Evolutionary conservation across 768 basidiomycete species (phyloP), one percentile per base, ranked within the genome.

Genomic region (Chalciporus sphaerocephalus): DNA sequence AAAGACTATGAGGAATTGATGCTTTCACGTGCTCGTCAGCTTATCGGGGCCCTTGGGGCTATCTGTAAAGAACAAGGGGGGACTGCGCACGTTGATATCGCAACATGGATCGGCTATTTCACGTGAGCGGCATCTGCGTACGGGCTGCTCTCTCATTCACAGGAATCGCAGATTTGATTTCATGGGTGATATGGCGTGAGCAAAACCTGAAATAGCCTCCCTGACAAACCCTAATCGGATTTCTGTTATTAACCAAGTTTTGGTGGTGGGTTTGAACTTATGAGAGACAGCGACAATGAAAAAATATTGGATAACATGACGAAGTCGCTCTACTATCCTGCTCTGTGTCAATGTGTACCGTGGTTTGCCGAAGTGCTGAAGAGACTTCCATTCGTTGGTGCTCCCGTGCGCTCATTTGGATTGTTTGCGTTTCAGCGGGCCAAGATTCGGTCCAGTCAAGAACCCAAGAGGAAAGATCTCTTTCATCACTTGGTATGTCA

Each of bases 401-500:
- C 49, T 50, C 33, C 64, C 37, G 42, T 64, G 54, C 49, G 60
- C 43, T 38, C 48, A 38, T 42, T 69, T 38, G 61, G 65, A 21
- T 52, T 47, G 41, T 74, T 56, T 41, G 54, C 34, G n/a, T 28
- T 56, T 27, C 46, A 56, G 23, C 57, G 51, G 8, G 59, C 58
- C 34, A 61, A 62, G 28, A 42, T 58, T 41, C 53, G 60, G 38
- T 53, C 44, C 34, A 16, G 30, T 33, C 48, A 53, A 28, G 58
- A 59, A 15, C 46, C 51, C 17, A 44, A 46, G 7, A 50, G 12
- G 34, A 62, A 62, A 38, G 60, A 62, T 40, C 60, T 60, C 23
- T 75, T 73, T 58, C 70, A 76, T 53, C 69, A 77, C 47, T 58
- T 78, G 48, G 76, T 76, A 42, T 22, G 45, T 44, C n/a, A n/a